Evolutionary conservation across 202 grass and related monocot genomes (phyloP), one percentile per base, ranked within the genome.

Genomic region (Zizania palustris): DNA sequence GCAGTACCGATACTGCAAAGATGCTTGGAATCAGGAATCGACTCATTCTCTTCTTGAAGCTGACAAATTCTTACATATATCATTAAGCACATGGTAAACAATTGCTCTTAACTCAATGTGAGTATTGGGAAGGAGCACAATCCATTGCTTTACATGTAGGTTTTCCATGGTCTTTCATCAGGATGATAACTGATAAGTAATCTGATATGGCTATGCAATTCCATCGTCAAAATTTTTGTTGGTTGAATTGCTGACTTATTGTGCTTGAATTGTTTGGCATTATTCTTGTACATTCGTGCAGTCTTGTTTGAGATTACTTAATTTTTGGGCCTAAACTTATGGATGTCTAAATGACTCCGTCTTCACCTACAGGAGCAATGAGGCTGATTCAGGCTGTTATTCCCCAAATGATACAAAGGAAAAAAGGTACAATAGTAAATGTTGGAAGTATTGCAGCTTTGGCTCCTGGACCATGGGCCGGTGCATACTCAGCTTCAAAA

Each of bases 401-500:
- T 73, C 95, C 95, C 19, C 87, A 94, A 58, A 97, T 97, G 95
- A 84, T 97, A 5, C 73, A 80, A 10, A 92, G 87, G 74, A 88
- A 78, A 67, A 78, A 85, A 74, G 95, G 95, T 61, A 94, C 82
- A 46, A 94, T 94, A 21, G 87, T 98, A 61, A 98, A 94, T 90
- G 87, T 97, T 49, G 95, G 95, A 72, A 94, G 91, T 72, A 65
- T 98, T 50, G 12, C 80, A 60, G 91, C 91, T 53, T 76, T 98
- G 77, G 95, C 89, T 62, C 87, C 95, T 78, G 95, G 95, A 85
- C 95, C 95, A 11, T 97, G 95, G 95, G 95, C 89, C 42, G 95
- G 95, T 61, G 91, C 79, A 28, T 97, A 97, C 78, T 85, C 91
- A 21, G 89, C 95, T 38, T 97, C 95, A 28, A 97, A 97, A 88